Percentiles rank a stretch among this genome's conserved stretches.
These are phyloP conservation scores for Skeletonema potamos DNA, from an alignment of 108 stramenopile species.

Conservation along the genomic window DNA sequence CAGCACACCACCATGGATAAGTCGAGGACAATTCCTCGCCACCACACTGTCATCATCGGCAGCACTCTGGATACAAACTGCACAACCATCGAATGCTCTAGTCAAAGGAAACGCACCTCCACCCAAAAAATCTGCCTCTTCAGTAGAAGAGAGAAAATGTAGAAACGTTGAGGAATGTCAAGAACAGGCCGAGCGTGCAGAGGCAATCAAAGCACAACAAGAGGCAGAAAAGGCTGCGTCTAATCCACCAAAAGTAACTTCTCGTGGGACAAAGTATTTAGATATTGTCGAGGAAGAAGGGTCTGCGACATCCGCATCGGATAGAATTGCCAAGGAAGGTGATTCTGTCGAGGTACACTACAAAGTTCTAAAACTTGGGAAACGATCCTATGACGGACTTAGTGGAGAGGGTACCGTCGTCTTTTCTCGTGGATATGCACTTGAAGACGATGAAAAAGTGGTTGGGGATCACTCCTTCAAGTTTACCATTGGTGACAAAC, in stretches of 20 bases:
- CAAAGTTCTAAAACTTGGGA: slow-evolving; percentile 86
- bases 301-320: background rate
- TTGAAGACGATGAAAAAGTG: slow-evolving; percentile 83
- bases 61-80: background rate
- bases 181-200: slow-evolving; percentile 60
- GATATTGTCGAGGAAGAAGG: slow-evolving; percentile 44
- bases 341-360: slow-evolving; percentile 62
- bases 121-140: slow-evolving; percentile 30
- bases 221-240: slow-evolving; percentile 39
- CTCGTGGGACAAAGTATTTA: slow-evolving; percentile 54
- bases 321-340: slow-evolving; percentile 45
- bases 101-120: slow-evolving; percentile 87
- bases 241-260: slow-evolving; percentile 38
- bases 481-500: slow-evolving; percentile 51
- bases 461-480: slow-evolving; percentile 62
- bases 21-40: background rate
- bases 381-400: slow-evolving; percentile 83
- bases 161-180: slow-evolving; percentile 89
- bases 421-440: slow-evolving; percentile 57
- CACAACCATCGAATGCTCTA: slow-evolving; percentile 45
- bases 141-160: slow-evolving; percentile 57
- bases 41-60: background rate
- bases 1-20: background rate
- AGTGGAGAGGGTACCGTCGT: slow-evolving; percentile 84
- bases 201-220: slow-evolving; percentile 27